Percentiles rank a stretch among this genome's conserved stretches.
These are phyloP conservation scores for Vararia minispora DNA, from an alignment of 768 basidiomycete species.

Conservation along the genomic window DNA sequence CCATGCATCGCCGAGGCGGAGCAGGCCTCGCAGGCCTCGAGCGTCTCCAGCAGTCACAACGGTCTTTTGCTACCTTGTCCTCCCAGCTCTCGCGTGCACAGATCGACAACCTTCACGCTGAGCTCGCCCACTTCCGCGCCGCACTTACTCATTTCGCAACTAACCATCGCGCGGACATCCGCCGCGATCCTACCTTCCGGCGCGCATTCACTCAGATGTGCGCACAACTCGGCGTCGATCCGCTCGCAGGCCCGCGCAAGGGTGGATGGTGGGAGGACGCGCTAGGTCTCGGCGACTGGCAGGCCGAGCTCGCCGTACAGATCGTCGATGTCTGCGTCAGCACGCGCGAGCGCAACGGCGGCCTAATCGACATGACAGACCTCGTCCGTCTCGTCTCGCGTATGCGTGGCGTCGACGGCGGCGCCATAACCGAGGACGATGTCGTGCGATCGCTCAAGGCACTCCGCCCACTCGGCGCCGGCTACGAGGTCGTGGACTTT, in stretches of 20 bases:
- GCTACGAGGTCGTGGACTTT: slow-evolving; percentile 75
- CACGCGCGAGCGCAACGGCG: slow-evolving; percentile 84
- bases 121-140: slow-evolving; percentile 74
- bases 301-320: slow-evolving; percentile 91
- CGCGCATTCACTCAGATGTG: slow-evolving; percentile 96
- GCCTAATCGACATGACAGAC: slow-evolving; percentile 83
- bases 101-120: slow-evolving; percentile 65
- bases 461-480: slow-evolving; percentile 80
- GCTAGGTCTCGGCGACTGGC: slow-evolving; percentile 86
- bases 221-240: slow-evolving; percentile 87
- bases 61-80: slow-evolving; percentile 76
- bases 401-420: slow-evolving; percentile 57
- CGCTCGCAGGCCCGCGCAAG: slow-evolving; percentile 74
- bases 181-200: slow-evolving; percentile 74
- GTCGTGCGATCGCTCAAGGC: slow-evolving; percentile 76
- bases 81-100: slow-evolving; percentile 66
- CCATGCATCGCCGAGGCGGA: slow-evolving; percentile 67
- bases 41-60: slow-evolving; percentile 70
- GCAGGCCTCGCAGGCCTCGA: slow-evolving; percentile 86
- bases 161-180: slow-evolving; percentile 77
- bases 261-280: slow-evolving; percentile 92
- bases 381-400: slow-evolving; percentile 68
- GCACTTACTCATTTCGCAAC: slow-evolving; percentile 80
- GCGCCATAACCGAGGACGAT: slow-evolving; percentile 78
- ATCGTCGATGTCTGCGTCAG: slow-evolving; percentile 87